Evolutionary conservation across 768 basidiomycete genomes (phyloP).

Genomic region (Tulasnella sp.): DNA sequence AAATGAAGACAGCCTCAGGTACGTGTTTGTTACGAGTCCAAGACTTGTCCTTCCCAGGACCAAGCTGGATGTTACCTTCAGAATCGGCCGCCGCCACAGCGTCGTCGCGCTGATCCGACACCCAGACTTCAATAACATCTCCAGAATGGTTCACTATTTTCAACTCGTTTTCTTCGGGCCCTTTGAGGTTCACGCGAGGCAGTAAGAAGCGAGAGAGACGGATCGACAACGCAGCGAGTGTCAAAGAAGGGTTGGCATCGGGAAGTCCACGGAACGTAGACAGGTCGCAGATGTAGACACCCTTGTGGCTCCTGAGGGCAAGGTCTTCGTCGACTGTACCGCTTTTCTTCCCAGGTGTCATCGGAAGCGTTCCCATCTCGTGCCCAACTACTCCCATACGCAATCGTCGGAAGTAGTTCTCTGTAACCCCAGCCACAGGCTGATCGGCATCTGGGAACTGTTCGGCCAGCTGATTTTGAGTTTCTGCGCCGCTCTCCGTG

Average conservation of each 20-base stretch:
- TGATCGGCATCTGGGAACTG: slow-evolving; percentile 20
- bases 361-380: slow-evolving; percentile 22
- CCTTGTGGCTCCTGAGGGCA: slow-evolving; percentile 9
- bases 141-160: no score
- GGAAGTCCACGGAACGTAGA: slow-evolving; percentile 22
- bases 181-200: neutral
- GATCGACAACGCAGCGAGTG: slow-evolving; percentile 21
- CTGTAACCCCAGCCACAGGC: no score
- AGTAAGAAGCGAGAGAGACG: slow-evolving; percentile 16
- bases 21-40: neutral
- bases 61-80: neutral
- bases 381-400: slow-evolving; percentile 21
- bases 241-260: slow-evolving; percentile 21
- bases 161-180: no score
- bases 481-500: no score
- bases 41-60: neutral
- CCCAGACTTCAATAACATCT: neutral
- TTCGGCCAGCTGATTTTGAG: slow-evolving; percentile 16
- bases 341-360: neutral
- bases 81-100: neutral
- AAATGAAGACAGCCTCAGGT: neutral
- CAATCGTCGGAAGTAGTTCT: slow-evolving; percentile 15
- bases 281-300: slow-evolving; percentile 22
- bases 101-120: neutral
- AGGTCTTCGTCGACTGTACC: slow-evolving; percentile 15